Conservation (phyloP, 805 yeast species). For the Blastobotrys muscicola region DNA sequence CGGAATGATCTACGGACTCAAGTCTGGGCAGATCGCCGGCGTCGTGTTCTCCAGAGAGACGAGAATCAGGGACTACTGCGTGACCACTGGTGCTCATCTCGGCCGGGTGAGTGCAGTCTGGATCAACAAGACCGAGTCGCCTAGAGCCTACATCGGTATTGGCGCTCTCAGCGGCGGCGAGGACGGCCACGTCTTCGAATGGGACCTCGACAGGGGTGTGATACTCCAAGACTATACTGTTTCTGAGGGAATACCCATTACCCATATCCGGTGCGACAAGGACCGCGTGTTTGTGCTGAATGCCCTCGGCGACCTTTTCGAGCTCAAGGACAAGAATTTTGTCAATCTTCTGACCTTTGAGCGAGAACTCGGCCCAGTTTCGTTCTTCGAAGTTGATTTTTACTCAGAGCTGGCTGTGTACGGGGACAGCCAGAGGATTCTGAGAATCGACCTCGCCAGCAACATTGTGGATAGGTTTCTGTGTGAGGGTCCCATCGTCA, state of each 20-base stretch:
- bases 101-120: constrained; percentile 20
- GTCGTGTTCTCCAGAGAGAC: constrained; percentile 19
- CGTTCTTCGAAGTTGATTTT: constrained; percentile 15
- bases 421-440: constrained; percentile 7
- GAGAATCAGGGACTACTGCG: constrained; percentile 18
- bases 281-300: constrained; percentile 5
- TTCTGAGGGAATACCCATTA: constrained; percentile 5
- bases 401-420: constrained; percentile 8
- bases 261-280: constrained; percentile 9
- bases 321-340: not conserved
- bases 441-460: constrained; percentile 5
- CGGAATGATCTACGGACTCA: constrained; percentile 23
- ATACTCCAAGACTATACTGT: constrained; percentile 2
- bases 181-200: constrained; percentile 13
- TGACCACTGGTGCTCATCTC: constrained; percentile 16
- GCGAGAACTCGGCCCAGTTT: not conserved
- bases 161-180: constrained; percentile 15
- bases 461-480: constrained; percentile 1
- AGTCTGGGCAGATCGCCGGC: constrained; percentile 18
- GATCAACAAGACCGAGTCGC: constrained; percentile 17
- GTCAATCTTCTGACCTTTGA: constrained; percentile 2
- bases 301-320: constrained; percentile 7
- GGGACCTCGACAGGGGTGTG: constrained; percentile 14
- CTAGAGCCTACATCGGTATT: constrained; percentile 6
- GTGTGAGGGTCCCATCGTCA: constrained; percentile 5